phyloP scores from a whole-genome alignment of 1,284 basidiomycete species.

The Pseudozyma flocculosa region DNA sequence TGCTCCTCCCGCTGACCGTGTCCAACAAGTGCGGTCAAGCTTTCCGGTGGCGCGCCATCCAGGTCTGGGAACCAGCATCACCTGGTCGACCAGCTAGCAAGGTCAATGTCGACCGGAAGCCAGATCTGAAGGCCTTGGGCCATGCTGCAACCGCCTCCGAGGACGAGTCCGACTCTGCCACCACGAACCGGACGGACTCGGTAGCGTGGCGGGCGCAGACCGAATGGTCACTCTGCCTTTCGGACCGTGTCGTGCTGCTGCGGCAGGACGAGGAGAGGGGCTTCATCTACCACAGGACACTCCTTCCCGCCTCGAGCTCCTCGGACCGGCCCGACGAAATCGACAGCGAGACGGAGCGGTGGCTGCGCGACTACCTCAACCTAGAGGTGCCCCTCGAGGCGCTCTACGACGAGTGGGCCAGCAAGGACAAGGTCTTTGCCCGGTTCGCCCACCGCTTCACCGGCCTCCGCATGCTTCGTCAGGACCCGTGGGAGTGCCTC shows the following conservation, averaged over 20 bases:
- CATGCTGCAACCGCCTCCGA: too few relatives aligned
- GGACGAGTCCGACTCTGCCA: too few relatives aligned
- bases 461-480: slow-evolving; percentile 72
- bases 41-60: slow-evolving; percentile 50
- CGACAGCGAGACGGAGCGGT: slow-evolving; percentile 65
- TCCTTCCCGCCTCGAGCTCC: slow-evolving; percentile 11
- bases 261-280: slow-evolving; percentile 44
- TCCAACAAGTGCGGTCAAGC: slow-evolving; percentile 56
- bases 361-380: slow-evolving; percentile 88
- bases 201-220: slow-evolving; percentile 21
- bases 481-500: slow-evolving; percentile 79
- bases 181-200: too few relatives aligned
- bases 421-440: slow-evolving; percentile 74
- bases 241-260: slow-evolving; percentile 53
- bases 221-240: slow-evolving; percentile 54
- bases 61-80: slow-evolving; percentile 27
- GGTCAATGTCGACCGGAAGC: slow-evolving; percentile 1
- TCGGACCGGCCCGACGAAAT: not conserved
- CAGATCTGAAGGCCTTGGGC: not conserved
- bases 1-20: slow-evolving; percentile 49
- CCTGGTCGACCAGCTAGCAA: slow-evolving; percentile 1
- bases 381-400: slow-evolving; percentile 72
- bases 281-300: slow-evolving; percentile 45
- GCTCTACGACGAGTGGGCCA: slow-evolving; percentile 76
- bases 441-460: slow-evolving; percentile 65